These are phyloP conservation scores for Phytopythium kandeliae DNA, from an alignment of 352 stramenopile species.

Conservation along the genomic window DNA sequence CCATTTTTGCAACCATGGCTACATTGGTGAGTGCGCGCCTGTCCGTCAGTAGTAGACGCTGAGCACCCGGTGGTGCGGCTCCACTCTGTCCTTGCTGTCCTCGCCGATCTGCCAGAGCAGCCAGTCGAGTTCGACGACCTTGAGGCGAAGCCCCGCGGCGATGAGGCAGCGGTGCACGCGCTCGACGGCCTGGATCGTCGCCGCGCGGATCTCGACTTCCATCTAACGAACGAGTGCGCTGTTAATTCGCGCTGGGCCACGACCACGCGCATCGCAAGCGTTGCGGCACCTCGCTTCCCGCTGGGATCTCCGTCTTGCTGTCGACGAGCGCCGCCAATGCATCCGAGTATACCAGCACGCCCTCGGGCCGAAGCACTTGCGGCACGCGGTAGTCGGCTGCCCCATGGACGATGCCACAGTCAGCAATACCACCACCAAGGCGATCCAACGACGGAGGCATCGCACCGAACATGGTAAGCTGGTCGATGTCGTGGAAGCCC, in stretches of 20 bases:
- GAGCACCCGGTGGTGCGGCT: slow-evolving; percentile 77
- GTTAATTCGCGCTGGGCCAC: not conserved
- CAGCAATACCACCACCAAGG: not conserved
- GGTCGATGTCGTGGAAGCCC: slow-evolving; percentile 76
- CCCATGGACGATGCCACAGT: not conserved
- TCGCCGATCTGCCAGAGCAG: slow-evolving; percentile 86
- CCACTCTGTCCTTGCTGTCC: slow-evolving; percentile 60
- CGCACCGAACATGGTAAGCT: slow-evolving; percentile 87
- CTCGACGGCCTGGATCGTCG: slow-evolving; percentile 83
- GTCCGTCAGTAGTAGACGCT: slow-evolving; percentile 90
- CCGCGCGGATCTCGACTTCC: slow-evolving; percentile 81
- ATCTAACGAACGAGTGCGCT: slow-evolving; percentile 22
- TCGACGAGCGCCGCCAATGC: slow-evolving; percentile 45
- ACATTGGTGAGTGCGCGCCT: too few relatives aligned
- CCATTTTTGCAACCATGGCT: too few relatives aligned
- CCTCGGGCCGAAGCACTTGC: slow-evolving; percentile 65
- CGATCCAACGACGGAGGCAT: not conserved
- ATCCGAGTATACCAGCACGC: slow-evolving; percentile 57
- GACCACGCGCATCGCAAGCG: not conserved
- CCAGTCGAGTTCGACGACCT: slow-evolving; percentile 86
- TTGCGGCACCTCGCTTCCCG: slow-evolving; percentile 50
- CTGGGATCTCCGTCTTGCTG: slow-evolving; percentile 44
- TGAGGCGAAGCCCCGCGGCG: slow-evolving; percentile 26
- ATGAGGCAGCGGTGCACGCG: slow-evolving; percentile 38
- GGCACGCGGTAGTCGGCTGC: slow-evolving; percentile 86